Evolutionary conservation across 1,284 basidiomycete species (phyloP).

Genomic region (Naganishia cerealis): DNA sequence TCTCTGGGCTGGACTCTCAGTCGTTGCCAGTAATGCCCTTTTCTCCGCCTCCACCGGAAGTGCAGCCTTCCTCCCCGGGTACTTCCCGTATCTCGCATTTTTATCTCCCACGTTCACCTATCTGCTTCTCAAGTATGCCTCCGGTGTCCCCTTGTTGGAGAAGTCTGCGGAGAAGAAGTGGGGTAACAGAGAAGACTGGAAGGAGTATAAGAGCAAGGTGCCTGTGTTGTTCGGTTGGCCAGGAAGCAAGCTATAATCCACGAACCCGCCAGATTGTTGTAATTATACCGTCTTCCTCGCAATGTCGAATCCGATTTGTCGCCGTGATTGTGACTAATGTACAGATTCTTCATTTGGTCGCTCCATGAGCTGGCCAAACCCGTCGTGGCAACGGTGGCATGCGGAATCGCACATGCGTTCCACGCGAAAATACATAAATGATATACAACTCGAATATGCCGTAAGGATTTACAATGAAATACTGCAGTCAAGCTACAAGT

Average conservation of each 20-base stretch:
- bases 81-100: conserved; percentile 56
- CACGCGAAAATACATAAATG: too few species aligned
- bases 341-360: not conserved
- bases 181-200: conserved; percentile 65
- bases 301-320: not conserved
- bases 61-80: conserved; percentile 56
- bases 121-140: conserved; percentile 60
- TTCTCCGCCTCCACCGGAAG: conserved; percentile 39
- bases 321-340: not conserved
- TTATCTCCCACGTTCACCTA: conserved; percentile 69
- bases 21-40: conserved; percentile 61
- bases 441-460: too few species aligned
- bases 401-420: too few species aligned
- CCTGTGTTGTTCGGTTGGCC: conserved; percentile 43
- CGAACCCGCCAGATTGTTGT: not conserved
- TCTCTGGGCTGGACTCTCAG: conserved; percentile 70
- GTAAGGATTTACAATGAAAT: too few species aligned
- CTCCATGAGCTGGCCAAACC: too few species aligned
- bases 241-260: conserved; percentile 31
- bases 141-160: conserved; percentile 71
- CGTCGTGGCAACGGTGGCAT: too few species aligned
- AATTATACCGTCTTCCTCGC: not conserved
- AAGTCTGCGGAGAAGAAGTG: conserved; percentile 66
- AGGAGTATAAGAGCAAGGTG: conserved; percentile 61
- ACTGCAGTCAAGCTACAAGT: too few species aligned